Evolutionary conservation across 108 stramenopile species (phyloP), one percentile per base, ranked within the genome.

Genomic region (Cyclotella sp.): DNA sequence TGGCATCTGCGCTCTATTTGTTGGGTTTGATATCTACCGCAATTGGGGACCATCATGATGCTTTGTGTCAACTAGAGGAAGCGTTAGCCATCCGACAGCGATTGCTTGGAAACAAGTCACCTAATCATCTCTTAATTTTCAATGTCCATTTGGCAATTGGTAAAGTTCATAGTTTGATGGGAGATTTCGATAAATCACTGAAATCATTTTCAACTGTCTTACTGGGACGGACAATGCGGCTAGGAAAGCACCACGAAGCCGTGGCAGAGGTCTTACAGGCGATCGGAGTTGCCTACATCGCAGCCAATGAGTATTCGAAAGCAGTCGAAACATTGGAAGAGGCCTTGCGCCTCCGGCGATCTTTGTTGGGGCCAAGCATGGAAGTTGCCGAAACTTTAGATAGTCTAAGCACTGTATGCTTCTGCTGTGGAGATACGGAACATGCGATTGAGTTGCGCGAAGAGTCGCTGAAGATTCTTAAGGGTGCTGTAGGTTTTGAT

Each of bases 371-470:
- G 19, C 75, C 78, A 19, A 63, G 79, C 29, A 14, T 80, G 41
- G 74, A 76, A 79, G 67, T 75, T 22, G 83, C 83, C 24, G 83
- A 84, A 57, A 84, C 83, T n/a, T 60, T 84, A 27, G 63, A 76
- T 41, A 55, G 66, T 9, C 49, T 84, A 28, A 64, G 75, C 34
- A 1, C 70, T 39, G 73, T 79, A 14, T 70, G 55, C 60, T 84
- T 80, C 75, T 79, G 79, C 63, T 70, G 75, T 55, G 79, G 67
- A 19, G 74, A 80, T 43, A 55, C 69, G 15, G 68, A 79, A 34
- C 75, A 64, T 43, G 78, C 83, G 12, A 64, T 76, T 44, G 78
- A 84, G 40, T 43, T 80, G 45, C 45, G 75, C 21, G 79, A 84
- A 19, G 77, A 84, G 47, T 63, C 83, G 14, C 79, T 84, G 21